Evolutionary conservation across 768 basidiomycete species (phyloP), one percentile per base, ranked within the genome.

Genomic region (Pulveroboletus sp.): DNA sequence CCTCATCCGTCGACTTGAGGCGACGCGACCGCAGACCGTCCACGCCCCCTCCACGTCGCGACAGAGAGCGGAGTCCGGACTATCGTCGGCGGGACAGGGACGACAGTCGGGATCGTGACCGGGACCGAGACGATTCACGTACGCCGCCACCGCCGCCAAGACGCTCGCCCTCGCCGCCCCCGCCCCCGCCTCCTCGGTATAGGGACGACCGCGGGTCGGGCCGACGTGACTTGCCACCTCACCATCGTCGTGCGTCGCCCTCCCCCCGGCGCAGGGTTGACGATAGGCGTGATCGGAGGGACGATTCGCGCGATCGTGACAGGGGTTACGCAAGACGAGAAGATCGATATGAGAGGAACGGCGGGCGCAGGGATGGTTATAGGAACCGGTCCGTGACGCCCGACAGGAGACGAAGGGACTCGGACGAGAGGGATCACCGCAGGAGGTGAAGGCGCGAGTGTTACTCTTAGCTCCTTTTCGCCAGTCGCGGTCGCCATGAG

Each of bases 1-100:
- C 60, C 10, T 76, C n/a, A n/a, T n/a, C 78, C 5, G 69, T 67
- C 23, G 62, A 63, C 50, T 56, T 65, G 11, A 52, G 65, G 16
- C 62, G 54, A 19, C 59, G 57, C 14, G 51, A 51, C 17, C 67
- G 67, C 32, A 66, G 63, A 20, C 65, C 68, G 6, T 57, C 65
- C 1, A 65, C 68, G 1, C 72, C 74, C 2, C n/a, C n/a, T n/a
- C 71, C 68, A 26, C 61, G 59, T 13, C 59, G 54, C 13, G 62
- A 55, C 19, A 57, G 53, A 24, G 61, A 67, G 24, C 61, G 61
- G 11, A 57, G 56, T n/a, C 52, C 55, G 1, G 62, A 59, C 29
- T 26, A 63, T n/a, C n/a, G n/a, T n/a, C n/a, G n/a, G n/a, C n/a
- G n/a, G n/a, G n/a, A n/a, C n/a, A n/a, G n/a, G n/a, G n/a, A n/a